Conservation (phyloP, 2,329 filamentous ascomycete species). For the Paecilomyces sp. region DNA sequence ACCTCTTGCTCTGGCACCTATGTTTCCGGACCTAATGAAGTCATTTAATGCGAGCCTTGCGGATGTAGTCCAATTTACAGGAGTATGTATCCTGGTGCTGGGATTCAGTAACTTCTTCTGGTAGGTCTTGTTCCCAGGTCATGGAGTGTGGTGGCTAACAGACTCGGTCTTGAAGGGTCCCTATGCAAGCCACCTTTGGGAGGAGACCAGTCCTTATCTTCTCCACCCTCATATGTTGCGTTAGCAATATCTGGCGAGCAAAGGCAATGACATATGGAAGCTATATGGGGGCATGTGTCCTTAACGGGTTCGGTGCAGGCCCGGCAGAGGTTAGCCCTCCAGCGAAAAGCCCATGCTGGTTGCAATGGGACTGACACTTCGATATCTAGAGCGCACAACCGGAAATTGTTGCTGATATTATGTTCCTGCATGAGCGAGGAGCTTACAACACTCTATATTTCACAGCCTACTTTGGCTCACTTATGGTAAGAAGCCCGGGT, state of each 20-base stretch:
- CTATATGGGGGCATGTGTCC: conserved; percentile 57
- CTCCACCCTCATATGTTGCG: conserved; percentile 47
- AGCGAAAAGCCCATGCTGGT: not conserved
- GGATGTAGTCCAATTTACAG: conserved; percentile 51
- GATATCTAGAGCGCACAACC: conserved; percentile 47
- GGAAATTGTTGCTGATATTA: conserved; percentile 57
- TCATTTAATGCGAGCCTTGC: conserved; percentile 48
- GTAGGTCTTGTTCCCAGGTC: conserved; percentile 21
- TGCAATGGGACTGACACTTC: not conserved
- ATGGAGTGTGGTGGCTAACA: not conserved
- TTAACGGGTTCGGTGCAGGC: conserved; percentile 57
- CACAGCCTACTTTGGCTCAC: conserved; percentile 54
- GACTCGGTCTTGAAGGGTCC: conserved; percentile 36
- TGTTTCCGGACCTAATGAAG: conserved; percentile 53
- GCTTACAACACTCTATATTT: conserved; percentile 58
- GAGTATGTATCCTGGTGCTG: conserved; percentile 49
- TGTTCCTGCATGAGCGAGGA: conserved; percentile 59
- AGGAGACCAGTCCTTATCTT: conserved; percentile 48
- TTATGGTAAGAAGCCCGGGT: conserved; percentile 42
- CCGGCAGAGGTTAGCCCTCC: conserved; percentile 44
- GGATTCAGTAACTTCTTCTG: conserved; percentile 56
- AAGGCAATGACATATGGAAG: conserved; percentile 50
- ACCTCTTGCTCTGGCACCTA: conserved; percentile 49
- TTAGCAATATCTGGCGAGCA: conserved; percentile 52
- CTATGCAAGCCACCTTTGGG: conserved; percentile 49